A percentile compares a stretch with the other conserved stretches of the same genome.
These are phyloP conservation scores for Trichoderma aggressivum DNA, from an alignment of 2,329 filamentous ascomycete genomes.

Conservation along the genomic window DNA sequence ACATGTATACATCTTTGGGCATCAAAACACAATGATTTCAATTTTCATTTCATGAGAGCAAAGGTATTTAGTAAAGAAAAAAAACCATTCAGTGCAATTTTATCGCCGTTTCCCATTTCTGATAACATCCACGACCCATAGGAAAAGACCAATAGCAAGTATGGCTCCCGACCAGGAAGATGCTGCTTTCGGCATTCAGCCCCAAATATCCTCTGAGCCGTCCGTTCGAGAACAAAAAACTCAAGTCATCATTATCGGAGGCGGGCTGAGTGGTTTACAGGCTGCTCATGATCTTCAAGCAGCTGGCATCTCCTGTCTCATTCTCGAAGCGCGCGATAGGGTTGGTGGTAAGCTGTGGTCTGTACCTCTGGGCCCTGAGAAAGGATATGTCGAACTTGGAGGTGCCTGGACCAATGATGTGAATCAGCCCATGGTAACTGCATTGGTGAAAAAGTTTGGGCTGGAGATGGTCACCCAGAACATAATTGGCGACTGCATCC, in stretches of 20 bases:
- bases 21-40: neutral
- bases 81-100: no score
- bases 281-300: slow-evolving; percentile 35
- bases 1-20: neutral
- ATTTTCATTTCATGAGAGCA: neutral
- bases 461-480: slow-evolving; percentile 46
- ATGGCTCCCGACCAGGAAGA: neutral
- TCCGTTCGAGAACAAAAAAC: neutral
- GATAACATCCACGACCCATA: neutral
- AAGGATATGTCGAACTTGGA: slow-evolving; percentile 47
- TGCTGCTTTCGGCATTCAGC: neutral
- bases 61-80: neutral
- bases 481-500: slow-evolving; percentile 24
- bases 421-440: slow-evolving; percentile 46
- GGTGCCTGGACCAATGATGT: slow-evolving; percentile 60
- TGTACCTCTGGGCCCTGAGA: slow-evolving; percentile 29
- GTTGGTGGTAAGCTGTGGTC: slow-evolving; percentile 53
- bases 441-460: slow-evolving; percentile 38
- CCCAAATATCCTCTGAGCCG: neutral
- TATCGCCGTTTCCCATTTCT: neutral
- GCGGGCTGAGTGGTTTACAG: slow-evolving; percentile 39
- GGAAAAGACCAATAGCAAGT: neutral
- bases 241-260: slow-evolving; percentile 38
- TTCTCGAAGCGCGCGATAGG: slow-evolving; percentile 48
- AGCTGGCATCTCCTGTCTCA: slow-evolving; percentile 37